Percentiles rank a stretch among this genome's conserved stretches.
phyloP scores from a whole-genome alignment of 805 yeast genomes.

The Candida pini region DNA sequence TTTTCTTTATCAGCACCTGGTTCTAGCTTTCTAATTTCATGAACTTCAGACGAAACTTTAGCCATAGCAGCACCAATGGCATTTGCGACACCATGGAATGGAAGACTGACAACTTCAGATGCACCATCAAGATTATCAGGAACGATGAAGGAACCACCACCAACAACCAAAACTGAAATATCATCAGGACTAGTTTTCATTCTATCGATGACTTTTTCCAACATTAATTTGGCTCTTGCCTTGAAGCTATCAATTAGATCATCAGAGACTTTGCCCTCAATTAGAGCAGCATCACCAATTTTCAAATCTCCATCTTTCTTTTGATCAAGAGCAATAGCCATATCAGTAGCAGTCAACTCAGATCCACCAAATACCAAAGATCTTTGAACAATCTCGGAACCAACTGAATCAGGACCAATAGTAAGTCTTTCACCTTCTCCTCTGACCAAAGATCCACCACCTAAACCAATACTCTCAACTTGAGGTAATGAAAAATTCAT shows the following conservation, averaged over 20 bases:
- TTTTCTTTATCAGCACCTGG: constrained; percentile 8
- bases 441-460: constrained; percentile 44
- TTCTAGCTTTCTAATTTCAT: constrained; percentile 10
- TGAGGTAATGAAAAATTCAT: constrained; percentile 49
- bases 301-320: constrained; percentile 18
- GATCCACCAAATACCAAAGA: constrained; percentile 39
- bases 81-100: constrained; percentile 39
- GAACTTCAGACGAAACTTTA: constrained; percentile 32
- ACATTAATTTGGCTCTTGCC: constrained; percentile 17
- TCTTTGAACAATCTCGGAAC: constrained; percentile 32
- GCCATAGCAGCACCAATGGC: constrained; percentile 49
- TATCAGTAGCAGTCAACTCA: constrained; percentile 37
- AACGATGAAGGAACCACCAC: constrained; percentile 47
- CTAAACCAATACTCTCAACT: constrained; percentile 43
- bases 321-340: constrained; percentile 31
- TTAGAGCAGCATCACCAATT: constrained; percentile 23
- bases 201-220: constrained; percentile 37
- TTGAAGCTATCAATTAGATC: constrained; percentile 4
- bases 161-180: constrained; percentile 39
- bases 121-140: constrained; percentile 34
- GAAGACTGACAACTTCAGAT: constrained; percentile 36
- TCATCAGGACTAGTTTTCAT: constrained; percentile 39
- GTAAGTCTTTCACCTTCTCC: constrained; percentile 17
- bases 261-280: constrained; percentile 6
- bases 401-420: constrained; percentile 46